phyloP scores from a whole-genome alignment of 305 asterid genomes.

The Solanum hybrid region DNA sequence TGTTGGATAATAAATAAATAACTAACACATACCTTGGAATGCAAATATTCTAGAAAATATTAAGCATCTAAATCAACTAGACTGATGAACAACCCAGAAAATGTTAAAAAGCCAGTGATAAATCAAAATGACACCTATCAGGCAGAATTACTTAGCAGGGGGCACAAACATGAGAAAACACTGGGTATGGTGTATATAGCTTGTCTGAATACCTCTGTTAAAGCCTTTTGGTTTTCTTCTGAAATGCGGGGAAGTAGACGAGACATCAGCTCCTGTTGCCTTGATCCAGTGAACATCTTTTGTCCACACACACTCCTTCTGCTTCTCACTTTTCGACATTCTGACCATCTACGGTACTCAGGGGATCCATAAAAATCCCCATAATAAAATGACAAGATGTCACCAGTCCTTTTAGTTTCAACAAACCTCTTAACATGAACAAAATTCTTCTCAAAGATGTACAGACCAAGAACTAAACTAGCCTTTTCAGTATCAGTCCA shows the following conservation, averaged over 20 bases:
- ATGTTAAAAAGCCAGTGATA: neutral
- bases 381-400: conserved; percentile 45
- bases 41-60: neutral
- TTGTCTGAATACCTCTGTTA: conserved; percentile 41
- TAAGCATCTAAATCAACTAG: neutral
- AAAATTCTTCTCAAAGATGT: conserved; percentile 55
- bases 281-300: conserved; percentile 55
- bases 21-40: neutral
- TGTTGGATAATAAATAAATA: neutral
- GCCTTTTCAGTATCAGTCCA: conserved; percentile 53
- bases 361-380: conserved; percentile 48
- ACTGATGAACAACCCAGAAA: neutral
- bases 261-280: conserved; percentile 59
- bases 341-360: conserved; percentile 54
- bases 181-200: neutral
- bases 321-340: conserved; percentile 37
- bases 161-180: neutral
- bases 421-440: conserved; percentile 41
- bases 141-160: neutral
- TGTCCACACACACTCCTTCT: conserved; percentile 48
- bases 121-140: neutral
- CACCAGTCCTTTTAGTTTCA: conserved; percentile 42
- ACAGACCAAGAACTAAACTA: conserved; percentile 48
- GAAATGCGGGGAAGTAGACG: conserved; percentile 37
- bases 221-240: conserved; percentile 33